These are phyloP conservation scores for Fusarium nygamai DNA, from an alignment of 2,329 filamentous ascomycete species.

Conservation along the genomic window DNA sequence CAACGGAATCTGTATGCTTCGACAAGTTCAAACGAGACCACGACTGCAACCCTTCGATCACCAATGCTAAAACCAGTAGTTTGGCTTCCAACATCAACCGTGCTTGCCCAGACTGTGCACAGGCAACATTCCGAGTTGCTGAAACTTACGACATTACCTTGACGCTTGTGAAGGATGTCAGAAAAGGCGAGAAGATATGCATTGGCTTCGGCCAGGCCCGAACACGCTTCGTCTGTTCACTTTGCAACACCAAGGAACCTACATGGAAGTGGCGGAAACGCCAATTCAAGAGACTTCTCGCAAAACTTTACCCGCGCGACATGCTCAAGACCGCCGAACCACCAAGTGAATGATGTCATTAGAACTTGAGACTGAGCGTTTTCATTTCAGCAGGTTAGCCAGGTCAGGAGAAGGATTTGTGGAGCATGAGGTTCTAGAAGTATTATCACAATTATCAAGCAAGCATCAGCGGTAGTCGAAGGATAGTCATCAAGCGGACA, in stretches of 20 bases:
- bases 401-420: background rate
- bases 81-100: conserved; percentile 47
- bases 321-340: background rate
- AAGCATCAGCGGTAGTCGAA: conserved; percentile 27
- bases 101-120: conserved; percentile 46
- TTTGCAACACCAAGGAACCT: conserved; percentile 10
- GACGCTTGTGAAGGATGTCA: conserved; percentile 27
- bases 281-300: background rate
- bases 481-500: conserved; percentile 48
- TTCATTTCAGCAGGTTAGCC: background rate
- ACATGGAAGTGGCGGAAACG: background rate
- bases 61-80: conserved; percentile 28
- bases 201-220: conserved; percentile 49
- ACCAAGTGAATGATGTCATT: background rate
- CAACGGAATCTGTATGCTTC: background rate
- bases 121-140: conserved; percentile 29
- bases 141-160: conserved; percentile 34
- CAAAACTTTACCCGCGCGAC: background rate
- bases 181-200: conserved; percentile 48
- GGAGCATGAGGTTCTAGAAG: background rate
- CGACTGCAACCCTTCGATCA: conserved; percentile 21
- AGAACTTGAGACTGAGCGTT: background rate
- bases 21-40: conserved; percentile 27
- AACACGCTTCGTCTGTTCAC: conserved; percentile 42
- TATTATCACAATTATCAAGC: conserved; percentile 8